These are phyloP conservation scores for Coleophoma eucalyptorum DNA, from an alignment of 2,329 filamentous ascomycete species.

Conservation along the genomic window DNA sequence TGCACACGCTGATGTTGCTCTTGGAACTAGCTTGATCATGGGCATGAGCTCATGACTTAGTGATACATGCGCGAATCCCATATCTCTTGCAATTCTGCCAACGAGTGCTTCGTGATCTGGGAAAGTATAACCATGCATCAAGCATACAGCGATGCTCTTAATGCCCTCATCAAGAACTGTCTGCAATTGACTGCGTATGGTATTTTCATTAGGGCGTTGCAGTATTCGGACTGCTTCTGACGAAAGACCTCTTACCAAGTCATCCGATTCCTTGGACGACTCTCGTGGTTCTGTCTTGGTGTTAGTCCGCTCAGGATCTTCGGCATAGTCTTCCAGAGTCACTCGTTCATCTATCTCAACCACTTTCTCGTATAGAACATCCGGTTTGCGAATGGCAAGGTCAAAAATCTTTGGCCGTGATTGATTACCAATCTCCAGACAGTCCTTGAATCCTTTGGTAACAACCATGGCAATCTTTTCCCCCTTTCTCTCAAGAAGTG, in stretches of 20 bases:
- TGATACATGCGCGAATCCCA: constrained; percentile 81
- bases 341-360: constrained; percentile 91
- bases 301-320: constrained; percentile 66
- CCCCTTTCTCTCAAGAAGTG: constrained; percentile 83
- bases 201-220: constrained; percentile 52
- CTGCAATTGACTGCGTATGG: constrained; percentile 58
- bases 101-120: constrained; percentile 79
- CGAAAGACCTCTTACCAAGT: constrained; percentile 67
- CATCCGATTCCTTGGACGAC: constrained; percentile 40
- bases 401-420: constrained; percentile 88
- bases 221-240: constrained; percentile 73
- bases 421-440: constrained; percentile 86
- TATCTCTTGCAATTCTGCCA: constrained; percentile 70
- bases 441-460: constrained; percentile 84
- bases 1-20: constrained; percentile 68
- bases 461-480: constrained; percentile 85
- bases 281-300: constrained; percentile 52
- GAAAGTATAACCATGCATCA: constrained; percentile 93
- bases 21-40: constrained; percentile 71
- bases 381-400: constrained; percentile 79
- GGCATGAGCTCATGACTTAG: constrained; percentile 78
- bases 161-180: constrained; percentile 67
- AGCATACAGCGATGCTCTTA: constrained; percentile 78
- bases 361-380: constrained; percentile 80
- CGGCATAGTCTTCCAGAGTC: constrained; percentile 86